Conservation (phyloP, 2,329 filamentous ascomycete genomes). For the Sclerotinia spermophila region DNA sequence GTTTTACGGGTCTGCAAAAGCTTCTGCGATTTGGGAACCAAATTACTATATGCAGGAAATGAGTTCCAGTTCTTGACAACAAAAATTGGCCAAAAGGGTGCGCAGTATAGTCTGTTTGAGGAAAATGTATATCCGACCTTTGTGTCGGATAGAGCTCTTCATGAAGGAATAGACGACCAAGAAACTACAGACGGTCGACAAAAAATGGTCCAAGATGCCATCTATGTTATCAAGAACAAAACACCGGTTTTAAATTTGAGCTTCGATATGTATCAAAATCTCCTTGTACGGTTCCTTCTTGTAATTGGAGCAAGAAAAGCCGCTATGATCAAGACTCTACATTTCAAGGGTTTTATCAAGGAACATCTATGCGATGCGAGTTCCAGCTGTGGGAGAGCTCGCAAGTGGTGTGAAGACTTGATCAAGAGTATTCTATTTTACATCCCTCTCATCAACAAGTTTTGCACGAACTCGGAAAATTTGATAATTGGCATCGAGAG, state of each 20-base stretch:
- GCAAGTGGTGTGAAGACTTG: neutral
- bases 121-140: neutral
- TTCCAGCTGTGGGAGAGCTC: neutral
- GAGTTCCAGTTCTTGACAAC: neutral
- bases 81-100: neutral
- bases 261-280: neutral
- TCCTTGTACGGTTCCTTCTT: neutral
- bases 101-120: neutral
- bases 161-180: neutral
- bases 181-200: neutral
- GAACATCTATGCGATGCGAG: neutral
- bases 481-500: neutral
- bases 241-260: neutral
- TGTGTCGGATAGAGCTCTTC: neutral
- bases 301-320: neutral
- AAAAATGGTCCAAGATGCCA: neutral
- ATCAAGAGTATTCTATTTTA: neutral
- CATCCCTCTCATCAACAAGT: neutral
- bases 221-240: neutral
- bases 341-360: neutral
- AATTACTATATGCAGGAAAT: neutral
- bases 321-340: neutral
- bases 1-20: neutral
- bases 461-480: neutral
- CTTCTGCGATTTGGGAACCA: neutral